Evolutionary conservation across 164 flowering plant species (phyloP).

Genomic region (Liriodendron chinense): DNA sequence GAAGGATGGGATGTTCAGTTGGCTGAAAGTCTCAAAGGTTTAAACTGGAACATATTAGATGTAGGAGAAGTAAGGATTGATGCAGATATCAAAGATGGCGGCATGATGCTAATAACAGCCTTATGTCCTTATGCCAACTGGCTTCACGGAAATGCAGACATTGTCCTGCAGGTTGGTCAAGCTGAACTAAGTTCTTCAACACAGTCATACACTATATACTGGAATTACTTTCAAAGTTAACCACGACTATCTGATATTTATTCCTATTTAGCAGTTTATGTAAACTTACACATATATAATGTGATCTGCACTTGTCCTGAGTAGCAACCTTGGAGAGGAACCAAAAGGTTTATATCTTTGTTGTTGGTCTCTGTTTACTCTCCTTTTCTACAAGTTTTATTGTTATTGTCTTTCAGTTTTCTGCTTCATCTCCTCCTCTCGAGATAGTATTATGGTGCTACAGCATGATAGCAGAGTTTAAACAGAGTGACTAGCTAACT

Average conservation of each 20-base stretch:
- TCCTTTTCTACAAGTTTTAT: no score
- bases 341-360: neutral
- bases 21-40: conserved; percentile 84
- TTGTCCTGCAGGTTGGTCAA: conserved; percentile 74
- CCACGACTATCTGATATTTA: neutral
- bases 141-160: conserved; percentile 97
- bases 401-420: neutral
- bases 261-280: neutral
- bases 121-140: conserved; percentile 87
- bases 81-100: conserved; percentile 99
- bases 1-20: conserved; percentile 86
- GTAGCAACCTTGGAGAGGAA: neutral
- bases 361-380: neutral
- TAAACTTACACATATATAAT: neutral
- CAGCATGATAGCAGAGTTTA: neutral
- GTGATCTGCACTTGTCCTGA: neutral
- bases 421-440: neutral
- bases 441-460: neutral
- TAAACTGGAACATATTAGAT: conserved; percentile 89
- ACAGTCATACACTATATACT: neutral
- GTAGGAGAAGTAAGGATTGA: conserved; percentile 95
- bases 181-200: conserved; percentile 2
- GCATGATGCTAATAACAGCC: conserved; percentile 96
- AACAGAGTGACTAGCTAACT: conserved; percentile 1
- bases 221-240: neutral